phyloP scores from a whole-genome alignment of 139 green algal genomes.

The Chlorella sp. region DNA sequence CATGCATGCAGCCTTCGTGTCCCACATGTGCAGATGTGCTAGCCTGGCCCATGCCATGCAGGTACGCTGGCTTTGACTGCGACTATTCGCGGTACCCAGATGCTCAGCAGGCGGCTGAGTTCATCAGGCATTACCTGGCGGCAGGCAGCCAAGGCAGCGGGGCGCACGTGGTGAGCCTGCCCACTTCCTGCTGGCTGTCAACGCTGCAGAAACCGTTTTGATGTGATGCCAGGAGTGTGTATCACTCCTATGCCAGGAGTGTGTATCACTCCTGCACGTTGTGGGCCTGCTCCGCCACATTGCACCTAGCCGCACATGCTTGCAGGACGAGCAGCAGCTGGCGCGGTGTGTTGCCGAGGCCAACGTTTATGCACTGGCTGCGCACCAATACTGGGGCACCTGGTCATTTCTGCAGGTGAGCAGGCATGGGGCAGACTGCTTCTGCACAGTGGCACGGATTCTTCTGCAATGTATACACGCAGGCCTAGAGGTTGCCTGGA shows the following conservation, averaged over 20 bases:
- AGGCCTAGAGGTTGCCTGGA: too few relatives aligned
- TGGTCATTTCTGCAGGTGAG: constrained; percentile 87
- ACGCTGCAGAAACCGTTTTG: too few relatives aligned
- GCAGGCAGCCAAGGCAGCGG: background rate
- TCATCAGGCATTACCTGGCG: constrained; percentile 79
- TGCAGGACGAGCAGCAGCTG: constrained; percentile 48
- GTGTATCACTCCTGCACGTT: too few relatives aligned
- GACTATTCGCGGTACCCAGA: constrained; percentile 79
- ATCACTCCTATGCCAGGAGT: too few relatives aligned
- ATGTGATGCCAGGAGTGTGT: too few relatives aligned
- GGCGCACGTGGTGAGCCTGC: background rate
- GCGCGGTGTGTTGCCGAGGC: constrained; percentile 68
- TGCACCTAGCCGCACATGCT: background rate
- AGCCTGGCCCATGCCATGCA: background rate
- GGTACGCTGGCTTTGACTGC: constrained; percentile 96
- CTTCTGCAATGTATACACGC: too few relatives aligned
- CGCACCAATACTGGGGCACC: constrained; percentile 95
- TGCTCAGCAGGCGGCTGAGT: constrained; percentile 38
- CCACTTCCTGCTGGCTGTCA: background rate
- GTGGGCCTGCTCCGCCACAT: background rate
- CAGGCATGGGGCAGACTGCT: background rate
- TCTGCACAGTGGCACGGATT: too few relatives aligned
- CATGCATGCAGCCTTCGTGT: background rate
- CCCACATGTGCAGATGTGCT: background rate
- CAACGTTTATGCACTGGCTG: constrained; percentile 84